Evolutionary conservation across 2,329 filamentous ascomycete genomes (phyloP).

Genomic region (Phyllosticta citrichinensis): DNA sequence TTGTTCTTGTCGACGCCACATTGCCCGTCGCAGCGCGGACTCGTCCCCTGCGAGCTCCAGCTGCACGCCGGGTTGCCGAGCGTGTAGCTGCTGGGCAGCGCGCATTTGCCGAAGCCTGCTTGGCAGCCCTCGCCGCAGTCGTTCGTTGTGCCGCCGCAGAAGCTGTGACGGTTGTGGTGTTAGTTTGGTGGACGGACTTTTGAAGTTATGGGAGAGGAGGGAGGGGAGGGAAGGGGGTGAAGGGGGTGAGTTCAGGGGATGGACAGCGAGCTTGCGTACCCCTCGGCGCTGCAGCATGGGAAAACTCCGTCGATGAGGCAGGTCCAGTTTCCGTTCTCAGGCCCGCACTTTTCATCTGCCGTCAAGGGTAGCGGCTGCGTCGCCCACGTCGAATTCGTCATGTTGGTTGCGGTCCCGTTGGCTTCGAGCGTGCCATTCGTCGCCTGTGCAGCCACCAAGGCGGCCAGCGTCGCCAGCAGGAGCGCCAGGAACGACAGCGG

Average conservation of each 20-base stretch:
- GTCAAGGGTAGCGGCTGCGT: not conserved
- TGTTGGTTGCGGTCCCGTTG: not conserved
- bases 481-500: not conserved
- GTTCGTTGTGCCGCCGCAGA: conserved; percentile 4
- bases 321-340: not conserved
- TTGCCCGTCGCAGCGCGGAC: conserved; percentile 8
- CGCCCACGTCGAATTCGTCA: not conserved
- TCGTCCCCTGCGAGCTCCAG: not conserved
- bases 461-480: not conserved
- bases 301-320: conserved; percentile 6
- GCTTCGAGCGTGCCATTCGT: not conserved
- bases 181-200: no score
- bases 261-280: not conserved
- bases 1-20: not conserved
- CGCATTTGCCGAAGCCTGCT: conserved; percentile 1
- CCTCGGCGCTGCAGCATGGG: conserved; percentile 4
- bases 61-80: conserved; percentile 5
- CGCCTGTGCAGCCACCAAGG: not conserved
- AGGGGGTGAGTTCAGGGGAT: not conserved
- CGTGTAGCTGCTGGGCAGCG: conserved; percentile 1
- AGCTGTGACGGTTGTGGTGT: not conserved
- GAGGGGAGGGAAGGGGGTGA: not conserved
- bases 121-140: conserved; percentile 4
- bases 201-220: no score
- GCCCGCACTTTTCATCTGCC: not conserved